Evolutionary conservation across 2,329 filamentous ascomycete species (phyloP), one percentile per base, ranked within the genome.

Genomic region (Tolypocladium guangdongense): DNA sequence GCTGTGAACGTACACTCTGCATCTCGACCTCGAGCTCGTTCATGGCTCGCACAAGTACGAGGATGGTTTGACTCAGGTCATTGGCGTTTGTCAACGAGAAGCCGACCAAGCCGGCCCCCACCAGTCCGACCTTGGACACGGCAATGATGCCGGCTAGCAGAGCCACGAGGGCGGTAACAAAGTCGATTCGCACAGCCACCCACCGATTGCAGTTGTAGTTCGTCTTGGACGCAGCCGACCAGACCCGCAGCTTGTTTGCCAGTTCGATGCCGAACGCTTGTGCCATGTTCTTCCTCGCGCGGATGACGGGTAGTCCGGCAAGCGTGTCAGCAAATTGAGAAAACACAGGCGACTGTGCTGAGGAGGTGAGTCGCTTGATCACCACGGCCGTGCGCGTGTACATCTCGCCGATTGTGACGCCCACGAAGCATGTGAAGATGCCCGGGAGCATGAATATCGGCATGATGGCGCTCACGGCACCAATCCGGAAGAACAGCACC

Each of bases 21-120:
- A 81, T 69, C 61, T 81, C 78, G 0, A 81, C 71, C 60, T 81
- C 78, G 14, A 81, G 67, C 56, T 81, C 76, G 55, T 82, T 82
- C 70, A 78, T 76, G 16, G 70, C 66, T 30, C 78, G 72, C 10
- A 82, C 78, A 37, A 82, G 60, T 32, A 71, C 63, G 27, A 82
- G 59, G 43, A 81, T 81, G 0, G 75, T 75, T 54, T 73, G 67
- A 49, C 75, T 80, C 22, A 81, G 64, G 0, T 74, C 75, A n/a
- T 75, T 79, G 32, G 78, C 78, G 52, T 79, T 81, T 22, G 72
- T 75, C 27, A 82, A 66, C 1, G 78, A 81, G 63, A 81, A 80
- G 5, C 78, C 78, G 3, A 81, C 77, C 46, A 80, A 62, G 3
- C 78, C 78, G 32, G 78, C 76, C 12, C 74, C 70, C 3, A 80